phyloP scores from a whole-genome alignment of 2,329 filamentous ascomycete species.

The Verticillium dahliae region DNA sequence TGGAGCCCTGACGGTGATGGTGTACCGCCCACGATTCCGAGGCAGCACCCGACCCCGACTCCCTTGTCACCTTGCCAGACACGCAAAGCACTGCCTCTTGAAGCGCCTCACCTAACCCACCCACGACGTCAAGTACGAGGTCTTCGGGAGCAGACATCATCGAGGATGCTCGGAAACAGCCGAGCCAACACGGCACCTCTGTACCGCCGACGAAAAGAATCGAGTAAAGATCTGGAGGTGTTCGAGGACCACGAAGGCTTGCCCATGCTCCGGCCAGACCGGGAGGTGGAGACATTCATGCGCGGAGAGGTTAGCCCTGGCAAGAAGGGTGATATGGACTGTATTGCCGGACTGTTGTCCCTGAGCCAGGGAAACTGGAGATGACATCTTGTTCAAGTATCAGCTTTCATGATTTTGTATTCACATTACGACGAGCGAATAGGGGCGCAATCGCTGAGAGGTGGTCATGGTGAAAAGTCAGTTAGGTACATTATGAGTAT shows the following conservation, averaged over 20 bases:
- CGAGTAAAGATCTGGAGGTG: constrained; percentile 33
- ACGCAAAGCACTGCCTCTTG: constrained; percentile 26
- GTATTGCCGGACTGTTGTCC: constrained; percentile 80
- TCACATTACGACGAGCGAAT: too few relatives aligned
- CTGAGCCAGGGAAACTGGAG: constrained; percentile 91
- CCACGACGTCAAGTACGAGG: constrained; percentile 33
- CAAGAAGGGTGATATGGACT: constrained; percentile 78
- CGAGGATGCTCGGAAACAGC: constrained; percentile 21
- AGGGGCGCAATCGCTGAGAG: not conserved
- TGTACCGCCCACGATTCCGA: not conserved
- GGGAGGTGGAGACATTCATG: constrained; percentile 73
- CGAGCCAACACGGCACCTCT: constrained; percentile 35
- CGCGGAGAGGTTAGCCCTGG: constrained; percentile 56
- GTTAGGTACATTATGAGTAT: too few relatives aligned
- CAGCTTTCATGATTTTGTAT: too few relatives aligned
- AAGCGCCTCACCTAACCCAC: constrained; percentile 20
- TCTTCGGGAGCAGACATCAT: constrained; percentile 31
- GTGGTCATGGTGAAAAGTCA: not conserved
- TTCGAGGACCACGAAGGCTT: constrained; percentile 42
- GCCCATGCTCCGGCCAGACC: constrained; percentile 19
- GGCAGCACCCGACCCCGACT: constrained; percentile 9
- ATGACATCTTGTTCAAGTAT: constrained; percentile 25
- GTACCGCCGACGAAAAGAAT: constrained; percentile 19
- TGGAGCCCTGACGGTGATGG: constrained; percentile 54
- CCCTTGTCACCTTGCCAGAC: constrained; percentile 12